Evolutionary conservation across 1,284 basidiomycete genomes (phyloP), one percentile per base, ranked within the genome.

Genomic region (Cryptococcus floricola): DNA sequence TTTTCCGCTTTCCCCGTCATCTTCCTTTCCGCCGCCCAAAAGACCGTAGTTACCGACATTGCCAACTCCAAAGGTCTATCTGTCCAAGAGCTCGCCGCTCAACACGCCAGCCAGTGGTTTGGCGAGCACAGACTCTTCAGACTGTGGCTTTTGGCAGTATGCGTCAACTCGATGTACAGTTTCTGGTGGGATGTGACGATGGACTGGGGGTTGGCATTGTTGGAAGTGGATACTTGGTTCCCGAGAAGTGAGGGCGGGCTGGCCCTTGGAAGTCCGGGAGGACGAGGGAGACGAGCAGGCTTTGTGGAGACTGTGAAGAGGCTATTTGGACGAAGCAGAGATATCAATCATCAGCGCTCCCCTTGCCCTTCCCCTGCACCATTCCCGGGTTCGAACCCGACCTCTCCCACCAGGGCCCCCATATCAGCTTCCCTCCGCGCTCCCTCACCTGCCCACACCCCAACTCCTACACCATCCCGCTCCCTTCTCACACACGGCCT

Each of bases 131-230:
- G 82, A 1, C 77, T 93, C 18, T 94, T 94, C 77, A 82, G 86
- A 54, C 77, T 95, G 52, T 95, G 93, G 96, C 75, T 97, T 14
- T 75, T 94, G 25, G 84, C 87, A 12, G 93, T 92, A 27, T 81
- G 84, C 14, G 75, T 96, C 65, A 98, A 98, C 76, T 95, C 93
- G 1, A 75, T 91, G 45, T 99, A 91, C 77, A 95, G 92, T 6
- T 98, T 96, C 76, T 99, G 92, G 90, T 99, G 96, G 96, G 96
- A 98, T 76, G 84, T 98, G 37, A 92, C 90, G 46, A 91, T 97
- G 71, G 96, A 99, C 75, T 99, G 95, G 95, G 96, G 96, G 0
- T 81, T 98, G 47, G 84, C 86, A 44, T 77, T 97, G 28, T 79
- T 97, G 56, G 82, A 82, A 52, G 74, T 75, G 16, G 70, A 73